A percentile compares a stretch with the other conserved stretches of the same genome.
phyloP scores from a whole-genome alignment of 139 green algal genomes.

The Deuterostichococcus epilithicus region DNA sequence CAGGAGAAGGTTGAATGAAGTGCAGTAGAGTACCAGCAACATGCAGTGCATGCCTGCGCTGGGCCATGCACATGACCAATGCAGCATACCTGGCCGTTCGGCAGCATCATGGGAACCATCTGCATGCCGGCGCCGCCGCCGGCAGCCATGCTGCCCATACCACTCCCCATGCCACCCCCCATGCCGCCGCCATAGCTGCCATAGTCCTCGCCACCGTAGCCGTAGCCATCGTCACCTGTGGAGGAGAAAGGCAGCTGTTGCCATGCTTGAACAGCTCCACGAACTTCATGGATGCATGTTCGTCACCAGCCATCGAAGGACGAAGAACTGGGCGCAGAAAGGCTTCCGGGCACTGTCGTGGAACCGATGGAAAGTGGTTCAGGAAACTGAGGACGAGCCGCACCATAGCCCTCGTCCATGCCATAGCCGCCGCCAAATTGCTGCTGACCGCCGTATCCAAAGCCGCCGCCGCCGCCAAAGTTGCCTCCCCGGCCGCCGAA shows the following conservation, averaged over 20 bases:
- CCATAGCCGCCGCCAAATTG: background rate
- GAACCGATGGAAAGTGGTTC: no score
- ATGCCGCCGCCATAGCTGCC: conserved; percentile 18
- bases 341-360: no score
- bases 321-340: no score
- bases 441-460: background rate
- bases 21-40: conserved; percentile 2
- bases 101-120: conserved; percentile 52
- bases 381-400: background rate
- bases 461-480: no score
- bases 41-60: background rate
- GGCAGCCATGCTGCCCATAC: conserved; percentile 3
- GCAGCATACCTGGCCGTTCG: conserved; percentile 38
- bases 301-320: no score
- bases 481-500: background rate
- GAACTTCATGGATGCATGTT: conserved; percentile 10
- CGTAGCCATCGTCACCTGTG: conserved; percentile 48
- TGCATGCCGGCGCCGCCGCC: conserved; percentile 6
- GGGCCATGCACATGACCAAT: background rate
- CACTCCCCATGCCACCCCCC: conserved; percentile 20
- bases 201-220: conserved; percentile 11
- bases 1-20: background rate
- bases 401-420: background rate
- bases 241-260: background rate
- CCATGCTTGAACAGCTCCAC: conserved; percentile 8